Evolutionary conservation across 2,329 filamentous ascomycete genomes (phyloP), one percentile per base, ranked within the genome.

Genomic region (Sclerotinia spermophila): DNA sequence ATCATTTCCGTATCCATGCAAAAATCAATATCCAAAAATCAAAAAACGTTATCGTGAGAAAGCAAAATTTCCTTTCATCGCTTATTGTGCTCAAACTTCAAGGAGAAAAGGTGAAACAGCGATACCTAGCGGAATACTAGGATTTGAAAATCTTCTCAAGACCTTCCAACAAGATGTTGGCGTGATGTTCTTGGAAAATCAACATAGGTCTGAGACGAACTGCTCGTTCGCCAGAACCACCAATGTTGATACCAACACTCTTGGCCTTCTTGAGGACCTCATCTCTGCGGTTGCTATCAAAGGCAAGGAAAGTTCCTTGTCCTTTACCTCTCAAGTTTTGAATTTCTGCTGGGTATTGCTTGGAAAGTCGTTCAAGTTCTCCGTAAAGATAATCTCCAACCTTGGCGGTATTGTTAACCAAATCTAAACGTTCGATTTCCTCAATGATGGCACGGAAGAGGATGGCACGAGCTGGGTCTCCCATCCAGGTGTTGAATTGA

Each of bases 401-500:
- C 55, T 76, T 78, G 44, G 70, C 80, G 75, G 89, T 93, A 81
- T 90, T 84, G 79, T 87, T 83, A 13, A 94, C 90, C 11, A 94
- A 84, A 75, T 90, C 85, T 48, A 90, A 83, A 67, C 88, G 84
- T 75, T 90, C 84, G 72, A 95, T 90, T 81, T 94, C 92, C 71
- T 91, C 82, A 78, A 94, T 88, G 80, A 95, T 93, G 75, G 89
- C 89, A 74, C 90, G 88, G 88, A 92, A 93, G 76, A 94, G 86
- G 75, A 95, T 83, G 24, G 90, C 91, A 72, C 91, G 89, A 51
- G 90, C 89, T 70, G 92, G 92, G 81, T 95, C 92, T 76, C 92
- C 92, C 85, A 94, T 93, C 92, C 92, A 94, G 72, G 92, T 94
- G 83, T 94, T 94, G 83, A 94, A 95, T 82, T 95, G 92, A 73